These are phyloP conservation scores for Elsinoe necatrix DNA, from an alignment of 2,329 filamentous ascomycete species.

Conservation along the genomic window DNA sequence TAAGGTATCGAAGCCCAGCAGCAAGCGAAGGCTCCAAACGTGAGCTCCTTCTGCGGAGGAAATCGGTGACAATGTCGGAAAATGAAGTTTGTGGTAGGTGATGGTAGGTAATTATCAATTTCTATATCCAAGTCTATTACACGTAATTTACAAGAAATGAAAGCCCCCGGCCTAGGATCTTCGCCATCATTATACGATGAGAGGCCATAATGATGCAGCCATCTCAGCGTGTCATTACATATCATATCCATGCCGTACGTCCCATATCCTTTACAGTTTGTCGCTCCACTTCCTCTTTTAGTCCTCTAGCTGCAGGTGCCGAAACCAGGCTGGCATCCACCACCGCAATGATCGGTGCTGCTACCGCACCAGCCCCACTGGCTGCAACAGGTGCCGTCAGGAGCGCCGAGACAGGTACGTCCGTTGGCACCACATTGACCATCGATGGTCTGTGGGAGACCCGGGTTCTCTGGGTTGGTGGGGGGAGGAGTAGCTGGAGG, in stretches of 20 bases:
- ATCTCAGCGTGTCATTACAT: neutral
- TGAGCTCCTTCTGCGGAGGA: too few relatives aligned
- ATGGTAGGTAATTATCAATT: neutral
- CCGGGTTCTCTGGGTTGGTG: conserved; percentile 22
- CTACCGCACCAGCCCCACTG: conserved; percentile 31
- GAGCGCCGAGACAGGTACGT: conserved; percentile 29
- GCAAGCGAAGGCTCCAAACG: too few relatives aligned
- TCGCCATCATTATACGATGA: neutral
- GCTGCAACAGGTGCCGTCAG: conserved; percentile 30
- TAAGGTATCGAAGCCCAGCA: too few relatives aligned
- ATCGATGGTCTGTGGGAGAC: conserved; percentile 29
- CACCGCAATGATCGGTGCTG: conserved; percentile 34
- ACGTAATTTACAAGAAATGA: conserved; percentile 3
- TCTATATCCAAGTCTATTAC: conserved; percentile 4
- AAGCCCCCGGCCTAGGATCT: neutral
- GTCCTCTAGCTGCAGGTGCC: conserved; percentile 19
- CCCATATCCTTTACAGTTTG: neutral
- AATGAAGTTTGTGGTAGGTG: neutral
- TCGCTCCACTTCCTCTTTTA: neutral
- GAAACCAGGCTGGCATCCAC: conserved; percentile 24
- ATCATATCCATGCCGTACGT: neutral
- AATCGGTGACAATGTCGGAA: too few relatives aligned
- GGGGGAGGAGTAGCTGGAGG: conserved; percentile 12
- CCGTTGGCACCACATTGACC: conserved; percentile 30
- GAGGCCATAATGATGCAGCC: neutral